Base-by-base conservation (phyloP, 2,329 filamentous ascomycete genomes). In the Cladosporium sphaerospermum region DNA sequence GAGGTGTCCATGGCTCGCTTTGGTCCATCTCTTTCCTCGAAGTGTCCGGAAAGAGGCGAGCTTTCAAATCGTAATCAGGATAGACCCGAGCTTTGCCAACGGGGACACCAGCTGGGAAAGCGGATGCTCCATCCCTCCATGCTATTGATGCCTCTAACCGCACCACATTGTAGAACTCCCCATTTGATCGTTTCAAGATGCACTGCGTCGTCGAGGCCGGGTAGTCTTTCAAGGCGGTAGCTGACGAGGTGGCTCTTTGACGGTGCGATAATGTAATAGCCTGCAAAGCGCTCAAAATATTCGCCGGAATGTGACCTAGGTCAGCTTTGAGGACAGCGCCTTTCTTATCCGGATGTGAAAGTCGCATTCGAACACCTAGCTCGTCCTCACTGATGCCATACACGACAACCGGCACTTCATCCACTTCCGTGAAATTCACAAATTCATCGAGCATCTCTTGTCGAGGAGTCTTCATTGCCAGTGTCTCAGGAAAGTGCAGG, bases 1-100 rank as follows among this genome's bases (percentile, higher is more conserved):
- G 73, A 9, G 78, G 72, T 3, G 71, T 69, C 75, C 76, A 78
- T 11, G 57, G 52, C 44, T 61, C 54, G 9, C 19, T 59, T 37
- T 62, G 57, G 36, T 66, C 59, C 9, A 53, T 45, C 14, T 54
- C 50, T 9, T 58, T 57, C 45, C 59, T 43, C 6, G 48, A 54
- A 3, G 37, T n/a, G 48, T 65, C 61, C n/a, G 58, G 51, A 10
- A 46, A 47, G 32, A 53, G 47, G 16, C 51, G 51, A 13, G 59
- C 58, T 16, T 57, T 39, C 10, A 60, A 31, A 9, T 60, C 57
- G 36, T 65, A 65, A 45, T 67, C 65, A 2, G 59, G 56, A 42
- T 65, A 64, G 13, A 62, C 49, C n/a, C 55, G 54, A 4, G 54
- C 53, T 13, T 55, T 56, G 10, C 57, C 60, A 8, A 59, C 56